Evolutionary conservation across 345 rosid species (phyloP).

Genomic region (Lumnitzera racemosa): DNA sequence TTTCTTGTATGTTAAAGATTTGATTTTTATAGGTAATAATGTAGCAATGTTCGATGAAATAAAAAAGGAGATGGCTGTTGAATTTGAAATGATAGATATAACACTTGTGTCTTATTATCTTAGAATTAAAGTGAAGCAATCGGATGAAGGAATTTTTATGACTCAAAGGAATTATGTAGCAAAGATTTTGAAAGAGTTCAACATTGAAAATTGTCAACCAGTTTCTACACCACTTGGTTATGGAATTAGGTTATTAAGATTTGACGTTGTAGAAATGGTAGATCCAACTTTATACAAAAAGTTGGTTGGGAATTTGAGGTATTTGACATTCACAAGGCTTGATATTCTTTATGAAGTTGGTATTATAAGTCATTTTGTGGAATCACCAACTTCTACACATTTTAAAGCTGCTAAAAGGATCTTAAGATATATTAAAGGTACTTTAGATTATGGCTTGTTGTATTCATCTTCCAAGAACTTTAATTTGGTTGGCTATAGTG

Average conservation of each 20-base stretch:
- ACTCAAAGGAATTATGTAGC: slow-evolving; percentile 2
- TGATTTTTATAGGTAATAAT: slow-evolving; percentile 6
- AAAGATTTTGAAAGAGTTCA: slow-evolving; percentile 3
- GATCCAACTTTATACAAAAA: neutral
- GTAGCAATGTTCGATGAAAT: neutral
- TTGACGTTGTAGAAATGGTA: neutral
- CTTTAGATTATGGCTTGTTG: too few relatives aligned
- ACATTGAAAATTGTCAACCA: neutral
- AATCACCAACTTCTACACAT: neutral
- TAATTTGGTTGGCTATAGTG: too few relatives aligned
- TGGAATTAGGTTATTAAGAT: neutral
- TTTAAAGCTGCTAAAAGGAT: neutral
- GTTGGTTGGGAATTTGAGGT: slow-evolving; percentile 9
- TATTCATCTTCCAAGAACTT: too few relatives aligned
- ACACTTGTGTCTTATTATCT: slow-evolving; percentile 1
- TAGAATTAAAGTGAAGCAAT: slow-evolving; percentile 5
- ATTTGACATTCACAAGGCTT: slow-evolving; percentile 3
- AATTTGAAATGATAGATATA: slow-evolving; percentile 9
- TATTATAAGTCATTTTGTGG: neutral
- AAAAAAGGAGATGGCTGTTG: neutral
- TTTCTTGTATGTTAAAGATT: slow-evolving; percentile 7
- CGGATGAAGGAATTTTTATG: neutral
- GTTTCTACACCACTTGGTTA: neutral
- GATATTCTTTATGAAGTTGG: slow-evolving; percentile 4
- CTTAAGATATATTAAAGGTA: neutral